Evolutionary conservation across 257 asterid species (phyloP).

Genomic region (Orobanche coerulescens): DNA sequence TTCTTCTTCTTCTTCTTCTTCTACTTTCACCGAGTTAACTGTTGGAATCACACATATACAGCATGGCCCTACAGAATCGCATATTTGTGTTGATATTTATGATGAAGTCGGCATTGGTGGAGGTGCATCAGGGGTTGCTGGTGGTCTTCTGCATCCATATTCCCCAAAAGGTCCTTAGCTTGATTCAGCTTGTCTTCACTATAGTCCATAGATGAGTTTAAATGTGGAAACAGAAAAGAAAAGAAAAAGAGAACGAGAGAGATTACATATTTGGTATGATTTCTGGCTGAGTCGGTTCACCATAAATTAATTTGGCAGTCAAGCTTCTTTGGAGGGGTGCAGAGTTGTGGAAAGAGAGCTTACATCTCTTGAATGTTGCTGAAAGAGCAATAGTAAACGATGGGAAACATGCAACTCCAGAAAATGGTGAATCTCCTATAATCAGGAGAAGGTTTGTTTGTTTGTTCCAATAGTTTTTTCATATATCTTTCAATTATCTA

Average conservation of each 20-base stretch:
- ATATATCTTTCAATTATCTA: background rate
- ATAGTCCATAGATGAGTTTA: background rate
- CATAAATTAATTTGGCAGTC: conserved; percentile 40
- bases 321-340: conserved; percentile 85
- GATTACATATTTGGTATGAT: background rate
- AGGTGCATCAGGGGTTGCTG: conserved; percentile 98
- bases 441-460: conserved; percentile 64
- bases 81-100: conserved; percentile 61
- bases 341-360: conserved; percentile 89
- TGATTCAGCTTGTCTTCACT: background rate
- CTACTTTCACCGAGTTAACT: conserved; percentile 18
- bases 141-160: conserved; percentile 95
- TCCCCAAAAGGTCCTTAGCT: conserved; percentile 73
- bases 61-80: conserved; percentile 55
- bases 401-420: conserved; percentile 22
- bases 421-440: conserved; percentile 30
- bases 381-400: conserved; percentile 43
- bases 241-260: too few species aligned
- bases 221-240: background rate
- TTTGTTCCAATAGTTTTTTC: background rate
- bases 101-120: conserved; percentile 95
- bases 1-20: too few species aligned
- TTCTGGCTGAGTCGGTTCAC: conserved; percentile 13
- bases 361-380: conserved; percentile 59
- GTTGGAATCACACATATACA: conserved; percentile 30